phyloP scores from a whole-genome alignment of 1,284 basidiomycete genomes.

The Moesziomyces parantarcticus region DNA sequence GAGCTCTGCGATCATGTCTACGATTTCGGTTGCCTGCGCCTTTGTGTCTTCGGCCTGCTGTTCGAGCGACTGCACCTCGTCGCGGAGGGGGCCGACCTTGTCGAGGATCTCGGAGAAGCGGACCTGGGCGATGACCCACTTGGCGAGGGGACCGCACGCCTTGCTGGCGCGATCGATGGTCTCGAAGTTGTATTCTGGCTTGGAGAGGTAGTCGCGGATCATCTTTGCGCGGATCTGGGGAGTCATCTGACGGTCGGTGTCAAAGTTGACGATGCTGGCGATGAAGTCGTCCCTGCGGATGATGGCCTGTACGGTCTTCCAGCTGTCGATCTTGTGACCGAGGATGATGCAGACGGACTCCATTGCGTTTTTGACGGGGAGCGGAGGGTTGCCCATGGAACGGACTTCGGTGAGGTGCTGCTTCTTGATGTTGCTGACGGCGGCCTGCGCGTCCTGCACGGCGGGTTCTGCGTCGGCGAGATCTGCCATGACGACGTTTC shows the following conservation, averaged over 20 bases:
- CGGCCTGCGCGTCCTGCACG: constrained; percentile 90
- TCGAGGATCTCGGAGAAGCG: constrained; percentile 97
- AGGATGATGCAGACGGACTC: constrained; percentile 97
- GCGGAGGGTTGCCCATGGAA: constrained; percentile 97
- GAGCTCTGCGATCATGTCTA: constrained; percentile 90
- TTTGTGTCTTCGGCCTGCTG: constrained; percentile 91
- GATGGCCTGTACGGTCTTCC: constrained; percentile 95
- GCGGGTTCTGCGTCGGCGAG: constrained; percentile 98
- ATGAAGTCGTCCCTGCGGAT: constrained; percentile 99
- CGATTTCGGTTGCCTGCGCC: constrained; percentile 87
- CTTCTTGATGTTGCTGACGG: constrained; percentile 96
- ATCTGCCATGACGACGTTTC: constrained; percentile 89
- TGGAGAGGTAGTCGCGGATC: constrained; percentile 91
- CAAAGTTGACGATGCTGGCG: constrained; percentile 94
- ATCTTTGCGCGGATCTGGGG: constrained; percentile 88
- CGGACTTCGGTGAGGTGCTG: constrained; percentile 97
- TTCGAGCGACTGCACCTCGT: constrained; percentile 93
- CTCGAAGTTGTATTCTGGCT: constrained; percentile 94
- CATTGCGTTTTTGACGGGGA: constrained; percentile 97
- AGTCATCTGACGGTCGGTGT: constrained; percentile 90
- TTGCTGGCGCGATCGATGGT: constrained; percentile 93
- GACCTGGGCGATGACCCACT: constrained; percentile 98
- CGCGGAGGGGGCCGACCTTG: constrained; percentile 93
- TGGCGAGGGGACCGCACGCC: constrained; percentile 97
- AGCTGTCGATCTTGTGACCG: constrained; percentile 96